Base-by-base conservation (phyloP, 2,329 filamentous ascomycete genomes). In the Cladosporium halotolerans region DNA sequence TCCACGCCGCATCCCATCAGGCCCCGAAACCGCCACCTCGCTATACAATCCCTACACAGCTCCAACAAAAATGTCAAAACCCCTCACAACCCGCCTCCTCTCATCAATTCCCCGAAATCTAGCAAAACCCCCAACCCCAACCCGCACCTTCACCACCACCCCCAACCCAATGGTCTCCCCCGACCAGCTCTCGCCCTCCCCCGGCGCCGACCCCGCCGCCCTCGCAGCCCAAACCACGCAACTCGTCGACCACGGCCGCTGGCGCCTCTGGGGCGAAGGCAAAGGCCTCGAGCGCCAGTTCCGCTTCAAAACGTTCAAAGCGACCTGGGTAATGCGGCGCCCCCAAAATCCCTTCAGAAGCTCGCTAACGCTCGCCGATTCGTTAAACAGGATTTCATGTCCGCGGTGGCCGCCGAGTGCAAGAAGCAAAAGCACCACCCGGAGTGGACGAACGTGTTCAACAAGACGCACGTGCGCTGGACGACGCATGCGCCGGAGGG, bases 361-460 rank as follows among this genome's bases (percentile, higher is more conserved):
- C 23, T 28, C 23, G 23, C 23, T 28, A 28, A 28, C 23, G 23
- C 23, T 2, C 23, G 19, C 19, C 6, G 3, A 6, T 6, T 11
- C 23, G n/a, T n/a, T n/a, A n/a, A n/a, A n/a, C 57, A 86, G 83
- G 83, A 84, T 58, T 89, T 89, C 70, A 88, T 89, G 85, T 85
- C 83, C n/a, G 76, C 77, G 2, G 78, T 89, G 11, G 82, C 85
- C 9, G 71, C 83, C 32, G 79, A 88, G 62, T 86, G 84, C 70
- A 85, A 85, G 63, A 67, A 79, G 36, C 77, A 79, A 63, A 85
- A 82, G 61, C 86, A 89, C 66, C 86, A 89, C 63, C 85, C 86
- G 0, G 85, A 89, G 67, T 89, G 85, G 85, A 84, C 83, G 2
- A 89, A 89, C 63, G 84, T 86, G 8, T 89, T 85, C 70, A 88